phyloP scores from a whole-genome alignment of 805 yeast species.

The Ogataea paradorogensis region DNA sequence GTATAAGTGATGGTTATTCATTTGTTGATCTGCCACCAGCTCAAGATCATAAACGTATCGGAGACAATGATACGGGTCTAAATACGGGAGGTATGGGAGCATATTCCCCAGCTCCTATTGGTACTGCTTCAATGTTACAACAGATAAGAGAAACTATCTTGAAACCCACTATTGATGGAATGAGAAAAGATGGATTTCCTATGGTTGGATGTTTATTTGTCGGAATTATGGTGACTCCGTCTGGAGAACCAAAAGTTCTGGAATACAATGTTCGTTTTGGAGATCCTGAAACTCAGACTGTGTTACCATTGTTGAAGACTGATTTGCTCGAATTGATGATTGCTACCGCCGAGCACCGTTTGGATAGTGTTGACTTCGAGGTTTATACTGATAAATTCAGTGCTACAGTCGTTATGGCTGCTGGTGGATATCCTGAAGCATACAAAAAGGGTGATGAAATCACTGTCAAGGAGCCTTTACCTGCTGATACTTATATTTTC shows the following conservation, averaged over 20 bases:
- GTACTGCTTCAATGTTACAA: slow-evolving; percentile 68
- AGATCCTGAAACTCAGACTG: slow-evolving; percentile 98
- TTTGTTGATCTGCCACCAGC: slow-evolving; percentile 91
- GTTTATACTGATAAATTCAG: slow-evolving; percentile 59
- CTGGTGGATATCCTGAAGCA: slow-evolving; percentile 93
- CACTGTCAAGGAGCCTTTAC: slow-evolving; percentile 46
- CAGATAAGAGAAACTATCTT: slow-evolving; percentile 73
- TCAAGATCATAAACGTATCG: slow-evolving; percentile 95
- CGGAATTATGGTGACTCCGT: slow-evolving; percentile 85
- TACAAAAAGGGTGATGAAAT: slow-evolving; percentile 87
- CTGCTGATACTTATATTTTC: slow-evolving; percentile 70
- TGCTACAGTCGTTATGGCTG: slow-evolving; percentile 93
- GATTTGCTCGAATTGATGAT: slow-evolving; percentile 90
- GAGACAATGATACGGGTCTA: slow-evolving; percentile 89
- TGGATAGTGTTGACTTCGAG: slow-evolving; percentile 71
- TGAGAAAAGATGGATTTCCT: slow-evolving; percentile 94
- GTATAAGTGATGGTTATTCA: slow-evolving; percentile 91
- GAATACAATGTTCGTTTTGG: slow-evolving; percentile 99
- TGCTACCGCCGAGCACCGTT: slow-evolving; percentile 91
- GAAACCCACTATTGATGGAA: slow-evolving; percentile 90
- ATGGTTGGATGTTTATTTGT: slow-evolving; percentile 95
- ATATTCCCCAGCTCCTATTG: slow-evolving; percentile 96
- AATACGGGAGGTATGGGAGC: slow-evolving; percentile 99
- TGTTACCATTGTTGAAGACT: slow-evolving; percentile 82
- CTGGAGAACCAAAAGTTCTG: slow-evolving; percentile 83